Evolutionary conservation across 148 eudicot genomes (phyloP).

Genomic region (Vaccinium vitisidaea): DNA sequence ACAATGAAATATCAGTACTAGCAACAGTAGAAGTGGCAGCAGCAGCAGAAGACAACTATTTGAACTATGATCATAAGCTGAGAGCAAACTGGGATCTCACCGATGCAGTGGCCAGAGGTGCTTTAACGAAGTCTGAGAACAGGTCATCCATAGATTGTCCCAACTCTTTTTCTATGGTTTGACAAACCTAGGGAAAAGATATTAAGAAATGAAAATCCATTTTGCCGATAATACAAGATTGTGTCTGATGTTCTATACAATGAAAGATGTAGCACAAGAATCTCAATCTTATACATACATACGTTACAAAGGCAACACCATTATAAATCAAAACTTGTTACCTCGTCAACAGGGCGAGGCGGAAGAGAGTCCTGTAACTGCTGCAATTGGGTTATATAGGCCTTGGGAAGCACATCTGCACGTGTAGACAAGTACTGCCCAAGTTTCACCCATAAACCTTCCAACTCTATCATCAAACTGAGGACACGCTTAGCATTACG

Average conservation of each 20-base stretch:
- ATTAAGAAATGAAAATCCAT: background rate
- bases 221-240: background rate
- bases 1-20: background rate
- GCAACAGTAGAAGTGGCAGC: background rate
- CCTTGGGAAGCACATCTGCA: conserved; percentile 97
- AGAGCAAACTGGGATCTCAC: conserved; percentile 45
- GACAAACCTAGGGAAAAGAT: conserved; percentile 52
- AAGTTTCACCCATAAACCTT: conserved; percentile 97
- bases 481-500: conserved; percentile 96
- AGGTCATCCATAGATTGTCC: conserved; percentile 72
- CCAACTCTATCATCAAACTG: conserved; percentile 69
- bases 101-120: conserved; percentile 92
- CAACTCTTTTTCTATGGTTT: conserved; percentile 65
- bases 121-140: conserved; percentile 55
- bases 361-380: conserved; percentile 99
- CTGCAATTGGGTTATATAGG: conserved; percentile 70
- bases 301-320: background rate
- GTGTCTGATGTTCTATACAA: background rate
- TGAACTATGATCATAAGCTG: background rate
- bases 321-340: conserved; percentile 25
- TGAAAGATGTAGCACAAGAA: background rate
- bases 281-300: background rate
- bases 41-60: background rate
- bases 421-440: conserved; percentile 98
- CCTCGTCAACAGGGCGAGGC: conserved; percentile 87